These are phyloP conservation scores for Parastagonospora avenae DNA, from an alignment of 2,329 filamentous ascomycete species.

Conservation along the genomic window DNA sequence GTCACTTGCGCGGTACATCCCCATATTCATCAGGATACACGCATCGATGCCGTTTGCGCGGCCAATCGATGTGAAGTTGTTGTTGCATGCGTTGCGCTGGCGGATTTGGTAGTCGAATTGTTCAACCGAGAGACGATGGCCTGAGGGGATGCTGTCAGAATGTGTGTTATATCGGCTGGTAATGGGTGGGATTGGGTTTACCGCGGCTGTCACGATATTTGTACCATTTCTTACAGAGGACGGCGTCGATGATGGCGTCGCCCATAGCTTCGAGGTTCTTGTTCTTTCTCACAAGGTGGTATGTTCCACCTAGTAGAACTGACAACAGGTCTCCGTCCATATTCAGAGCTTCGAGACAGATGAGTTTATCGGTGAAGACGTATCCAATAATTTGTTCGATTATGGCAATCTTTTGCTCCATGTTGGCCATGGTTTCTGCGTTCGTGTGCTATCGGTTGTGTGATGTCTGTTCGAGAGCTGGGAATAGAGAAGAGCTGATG, in stretches of 20 bases:
- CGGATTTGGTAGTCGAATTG: conserved; percentile 10
- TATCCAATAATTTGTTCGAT: conserved; percentile 10
- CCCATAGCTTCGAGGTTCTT: conserved; percentile 16
- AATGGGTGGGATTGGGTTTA: background rate
- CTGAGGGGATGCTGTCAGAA: background rate
- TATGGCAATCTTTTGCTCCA: conserved; percentile 5
- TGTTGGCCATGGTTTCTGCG: background rate
- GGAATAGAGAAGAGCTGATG: background rate
- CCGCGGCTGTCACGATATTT: conserved; percentile 3
- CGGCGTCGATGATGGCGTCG: conserved; percentile 6
- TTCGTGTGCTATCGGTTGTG: too few species aligned
- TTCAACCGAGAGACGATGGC: background rate
- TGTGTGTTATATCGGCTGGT: background rate
- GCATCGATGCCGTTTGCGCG: conserved; percentile 1
- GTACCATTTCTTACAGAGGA: conserved; percentile 17
- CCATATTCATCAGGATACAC: conserved; percentile 5
- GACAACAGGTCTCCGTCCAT: conserved; percentile 7
- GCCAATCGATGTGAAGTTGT: conserved; percentile 2
- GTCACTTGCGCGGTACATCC: conserved; percentile 1
- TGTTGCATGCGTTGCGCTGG: conserved; percentile 3
- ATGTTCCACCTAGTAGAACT: background rate
- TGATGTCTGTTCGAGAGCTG: background rate
- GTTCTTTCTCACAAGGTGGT: conserved; percentile 5
- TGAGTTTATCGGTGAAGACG: conserved; percentile 12
- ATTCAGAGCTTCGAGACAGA: conserved; percentile 16